A percentile compares a stretch with the other conserved stretches of the same genome.
These are phyloP conservation scores for Coemansia sp. DNA, from an alignment of 192 early-diverging fungal species.

Conservation along the genomic window DNA sequence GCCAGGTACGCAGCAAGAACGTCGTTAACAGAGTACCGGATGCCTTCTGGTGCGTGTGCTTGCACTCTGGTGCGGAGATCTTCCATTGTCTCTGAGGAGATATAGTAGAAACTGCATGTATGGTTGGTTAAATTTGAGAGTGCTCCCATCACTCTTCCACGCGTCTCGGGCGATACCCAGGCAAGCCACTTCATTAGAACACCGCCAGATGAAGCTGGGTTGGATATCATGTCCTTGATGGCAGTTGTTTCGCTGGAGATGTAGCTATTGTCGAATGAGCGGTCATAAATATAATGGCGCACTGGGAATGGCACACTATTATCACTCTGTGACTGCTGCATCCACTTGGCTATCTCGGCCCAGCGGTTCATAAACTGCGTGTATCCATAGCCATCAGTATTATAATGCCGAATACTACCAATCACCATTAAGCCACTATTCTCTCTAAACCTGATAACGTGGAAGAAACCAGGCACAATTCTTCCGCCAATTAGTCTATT, in stretches of 20 bases:
- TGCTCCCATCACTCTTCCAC: background rate
- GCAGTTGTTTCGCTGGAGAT: background rate
- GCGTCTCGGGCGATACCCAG: slow-evolving; percentile 20
- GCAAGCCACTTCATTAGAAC: slow-evolving; percentile 1
- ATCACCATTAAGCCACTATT: slow-evolving; percentile 29
- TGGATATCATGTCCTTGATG: background rate
- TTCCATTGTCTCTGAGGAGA: background rate
- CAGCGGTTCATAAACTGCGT: slow-evolving; percentile 26
- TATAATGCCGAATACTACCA: slow-evolving; percentile 22
- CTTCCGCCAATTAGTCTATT: background rate
- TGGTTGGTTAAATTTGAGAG: background rate
- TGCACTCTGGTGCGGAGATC: slow-evolving; percentile 1
- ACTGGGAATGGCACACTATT: background rate
- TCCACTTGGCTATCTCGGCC: slow-evolving; percentile 16
- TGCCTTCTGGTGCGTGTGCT: background rate
- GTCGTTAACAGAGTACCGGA: slow-evolving; percentile 22
- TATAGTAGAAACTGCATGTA: slow-evolving; percentile 7
- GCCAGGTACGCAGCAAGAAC: slow-evolving; percentile 18
- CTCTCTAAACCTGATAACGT: slow-evolving; percentile 13
- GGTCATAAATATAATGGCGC: background rate
- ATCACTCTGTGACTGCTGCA: background rate
- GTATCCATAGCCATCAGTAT: slow-evolving; percentile 20
- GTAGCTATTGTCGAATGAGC: background rate
- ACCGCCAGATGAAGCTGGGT: background rate
- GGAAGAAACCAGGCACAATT: slow-evolving; percentile 12